Evolutionary conservation across 371 early-diverging fungal species (phyloP).

Genomic region (Umbelopsis sp.): DNA sequence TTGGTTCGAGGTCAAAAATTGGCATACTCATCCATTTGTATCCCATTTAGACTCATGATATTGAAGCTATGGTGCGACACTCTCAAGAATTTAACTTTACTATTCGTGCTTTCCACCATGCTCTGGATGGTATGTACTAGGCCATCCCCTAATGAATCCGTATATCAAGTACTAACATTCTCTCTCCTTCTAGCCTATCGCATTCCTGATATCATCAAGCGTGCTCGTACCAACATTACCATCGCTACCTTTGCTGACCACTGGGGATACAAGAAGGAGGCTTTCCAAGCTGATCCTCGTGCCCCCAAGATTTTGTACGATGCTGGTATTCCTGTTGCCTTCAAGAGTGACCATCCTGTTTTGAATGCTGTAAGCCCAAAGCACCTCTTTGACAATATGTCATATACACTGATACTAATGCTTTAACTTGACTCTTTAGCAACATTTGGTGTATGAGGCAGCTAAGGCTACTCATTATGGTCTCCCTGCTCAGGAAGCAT

Average conservation of each 20-base stretch:
- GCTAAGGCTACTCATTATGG: conserved; percentile 76
- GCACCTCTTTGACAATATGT: not conserved
- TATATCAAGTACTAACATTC: not conserved
- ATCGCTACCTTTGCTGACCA: conserved; percentile 72
- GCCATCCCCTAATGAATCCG: too few relatives aligned
- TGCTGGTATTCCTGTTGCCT: conserved; percentile 70
- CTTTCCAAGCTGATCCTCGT: conserved; percentile 64
- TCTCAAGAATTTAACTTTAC: conserved; percentile 77
- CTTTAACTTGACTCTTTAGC: conserved; percentile 22
- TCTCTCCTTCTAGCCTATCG: conserved; percentile 57
- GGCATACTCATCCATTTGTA: not conserved
- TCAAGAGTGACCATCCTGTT: conserved; percentile 83
- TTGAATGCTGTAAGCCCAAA: conserved; percentile 47
- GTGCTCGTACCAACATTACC: conserved; percentile 66
- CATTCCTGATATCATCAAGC: conserved; percentile 67
- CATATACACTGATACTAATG: not conserved
- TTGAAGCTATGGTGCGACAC: conserved; percentile 77
- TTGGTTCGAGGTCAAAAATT: not conserved
- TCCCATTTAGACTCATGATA: conserved; percentile 54
- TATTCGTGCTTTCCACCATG: conserved; percentile 83
- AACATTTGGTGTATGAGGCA: conserved; percentile 76
- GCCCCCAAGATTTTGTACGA: conserved; percentile 64
- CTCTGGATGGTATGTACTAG: conserved; percentile 52
- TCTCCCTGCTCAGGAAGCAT: conserved; percentile 56
- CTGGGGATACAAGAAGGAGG: conserved; percentile 80